phyloP scores from a whole-genome alignment of 306 rosid genomes.

The Vigna unguiculata region DNA sequence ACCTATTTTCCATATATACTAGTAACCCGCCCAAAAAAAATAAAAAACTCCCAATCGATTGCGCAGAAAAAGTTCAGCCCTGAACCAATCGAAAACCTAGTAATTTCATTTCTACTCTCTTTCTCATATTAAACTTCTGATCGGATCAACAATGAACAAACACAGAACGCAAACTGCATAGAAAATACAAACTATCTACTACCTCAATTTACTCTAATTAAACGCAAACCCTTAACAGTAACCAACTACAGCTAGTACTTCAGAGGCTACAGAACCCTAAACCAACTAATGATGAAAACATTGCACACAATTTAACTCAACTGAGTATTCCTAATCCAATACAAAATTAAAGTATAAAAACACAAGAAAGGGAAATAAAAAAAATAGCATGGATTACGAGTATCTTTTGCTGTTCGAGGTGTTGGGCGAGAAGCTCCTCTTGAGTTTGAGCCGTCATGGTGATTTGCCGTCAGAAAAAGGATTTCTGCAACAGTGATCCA shows the following conservation, averaged over 20 bases:
- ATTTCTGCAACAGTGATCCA: background rate
- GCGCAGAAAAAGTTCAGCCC: background rate
- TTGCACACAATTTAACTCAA: background rate
- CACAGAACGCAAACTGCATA: background rate
- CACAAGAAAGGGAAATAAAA: background rate
- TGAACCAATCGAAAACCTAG: background rate
- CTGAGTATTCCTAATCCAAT: background rate
- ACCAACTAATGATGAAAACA: background rate
- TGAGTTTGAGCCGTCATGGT: conserved; percentile 57
- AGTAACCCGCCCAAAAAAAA: background rate
- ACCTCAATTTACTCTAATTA: background rate
- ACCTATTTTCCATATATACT: background rate
- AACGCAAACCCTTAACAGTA: background rate
- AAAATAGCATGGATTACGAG: conserved; percentile 36
- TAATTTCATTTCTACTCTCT: background rate
- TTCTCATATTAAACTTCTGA: background rate
- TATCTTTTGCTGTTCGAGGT: conserved; percentile 59
- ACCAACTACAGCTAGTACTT: background rate
- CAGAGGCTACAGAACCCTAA: background rate
- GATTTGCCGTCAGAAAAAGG: background rate
- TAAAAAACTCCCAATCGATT: background rate
- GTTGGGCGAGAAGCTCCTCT: conserved; percentile 56
- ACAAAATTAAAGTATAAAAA: background rate
- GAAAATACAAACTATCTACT: background rate
- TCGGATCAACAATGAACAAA: background rate